These are phyloP conservation scores for Yamadazyma diddensiae DNA, from an alignment of 1,139 yeast genomes.

Conservation along the genomic window DNA sequence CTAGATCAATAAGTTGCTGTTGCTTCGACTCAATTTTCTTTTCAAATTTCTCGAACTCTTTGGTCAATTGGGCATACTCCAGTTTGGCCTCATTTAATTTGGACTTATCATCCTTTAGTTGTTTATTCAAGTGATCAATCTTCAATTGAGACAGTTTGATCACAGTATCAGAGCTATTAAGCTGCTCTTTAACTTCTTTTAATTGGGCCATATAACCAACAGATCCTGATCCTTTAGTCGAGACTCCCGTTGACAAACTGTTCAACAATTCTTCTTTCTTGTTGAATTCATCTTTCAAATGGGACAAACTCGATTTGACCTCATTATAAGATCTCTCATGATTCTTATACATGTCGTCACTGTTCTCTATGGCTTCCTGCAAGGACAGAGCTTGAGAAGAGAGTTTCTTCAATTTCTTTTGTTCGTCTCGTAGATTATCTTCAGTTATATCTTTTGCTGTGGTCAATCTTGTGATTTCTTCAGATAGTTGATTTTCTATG, in stretches of 20 bases:
- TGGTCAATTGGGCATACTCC: constrained; percentile 45
- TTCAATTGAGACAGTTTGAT: constrained; percentile 63
- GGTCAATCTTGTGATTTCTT: constrained; percentile 64
- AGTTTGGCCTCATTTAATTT: constrained; percentile 53
- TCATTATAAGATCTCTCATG: constrained; percentile 38
- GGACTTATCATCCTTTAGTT: constrained; percentile 49
- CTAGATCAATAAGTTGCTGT: constrained; percentile 46
- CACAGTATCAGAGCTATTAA: constrained; percentile 53
- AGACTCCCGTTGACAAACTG: constrained; percentile 85
- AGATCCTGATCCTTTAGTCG: constrained; percentile 72
- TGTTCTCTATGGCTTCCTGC: constrained; percentile 26
- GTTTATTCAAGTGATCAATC: constrained; percentile 54
- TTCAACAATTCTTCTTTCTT: constrained; percentile 78
- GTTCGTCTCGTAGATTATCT: constrained; percentile 55
- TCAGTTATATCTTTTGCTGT: constrained; percentile 59
- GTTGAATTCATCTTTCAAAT: constrained; percentile 48
- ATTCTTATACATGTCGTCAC: constrained; percentile 23
- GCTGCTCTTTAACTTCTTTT: constrained; percentile 57
- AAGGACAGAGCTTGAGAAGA: constrained; percentile 18
- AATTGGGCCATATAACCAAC: constrained; percentile 81
- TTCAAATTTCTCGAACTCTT: constrained; percentile 44
- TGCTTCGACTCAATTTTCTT: constrained; percentile 39
- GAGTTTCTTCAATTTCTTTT: constrained; percentile 15
- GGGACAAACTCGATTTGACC: constrained; percentile 41
- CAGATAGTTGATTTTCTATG: constrained; percentile 55